phyloP scores from a whole-genome alignment of 176 grass and related monocot species.

The Juncus effusus region DNA sequence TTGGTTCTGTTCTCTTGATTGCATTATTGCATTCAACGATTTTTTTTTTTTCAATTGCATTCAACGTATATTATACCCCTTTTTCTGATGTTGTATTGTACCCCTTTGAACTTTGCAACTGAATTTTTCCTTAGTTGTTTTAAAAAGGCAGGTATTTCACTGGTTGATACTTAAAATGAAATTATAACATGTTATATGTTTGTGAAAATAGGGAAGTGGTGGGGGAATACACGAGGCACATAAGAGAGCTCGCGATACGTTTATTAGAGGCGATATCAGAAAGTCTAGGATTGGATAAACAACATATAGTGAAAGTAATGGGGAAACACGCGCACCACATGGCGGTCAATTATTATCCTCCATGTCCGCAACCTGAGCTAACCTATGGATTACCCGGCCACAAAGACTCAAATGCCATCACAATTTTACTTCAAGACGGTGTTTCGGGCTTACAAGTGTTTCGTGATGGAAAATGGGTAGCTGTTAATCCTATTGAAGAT shows the following conservation, averaged over 20 bases:
- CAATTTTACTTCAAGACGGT: slow-evolving; percentile 80
- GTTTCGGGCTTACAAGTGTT: slow-evolving; percentile 74
- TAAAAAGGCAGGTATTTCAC: neutral
- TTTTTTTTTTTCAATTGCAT: no score
- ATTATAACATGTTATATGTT: neutral
- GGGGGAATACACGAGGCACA: slow-evolving; percentile 55
- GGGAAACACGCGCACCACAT: slow-evolving; percentile 88
- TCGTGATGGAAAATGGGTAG: slow-evolving; percentile 54
- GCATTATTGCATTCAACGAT: no score
- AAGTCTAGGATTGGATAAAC: slow-evolving; percentile 56
- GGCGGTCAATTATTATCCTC: slow-evolving; percentile 92
- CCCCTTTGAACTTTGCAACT: no score
- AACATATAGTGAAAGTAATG: slow-evolving; percentile 75
- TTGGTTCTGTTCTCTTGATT: no score
- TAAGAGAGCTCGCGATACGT: slow-evolving; percentile 50
- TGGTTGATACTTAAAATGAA: neutral
- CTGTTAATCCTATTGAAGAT: slow-evolving; percentile 55
- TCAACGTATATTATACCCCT: no score
- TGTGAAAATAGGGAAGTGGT: slow-evolving; percentile 45
- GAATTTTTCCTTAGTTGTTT: neutral
- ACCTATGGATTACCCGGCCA: slow-evolving; percentile 79
- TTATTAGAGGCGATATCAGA: slow-evolving; percentile 69
- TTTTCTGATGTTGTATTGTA: no score
- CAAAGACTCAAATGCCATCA: slow-evolving; percentile 90
- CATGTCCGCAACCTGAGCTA: slow-evolving; percentile 86